phyloP scores from a whole-genome alignment of 2,329 filamentous ascomycete species.

The Xenoacremonium recifei region DNA sequence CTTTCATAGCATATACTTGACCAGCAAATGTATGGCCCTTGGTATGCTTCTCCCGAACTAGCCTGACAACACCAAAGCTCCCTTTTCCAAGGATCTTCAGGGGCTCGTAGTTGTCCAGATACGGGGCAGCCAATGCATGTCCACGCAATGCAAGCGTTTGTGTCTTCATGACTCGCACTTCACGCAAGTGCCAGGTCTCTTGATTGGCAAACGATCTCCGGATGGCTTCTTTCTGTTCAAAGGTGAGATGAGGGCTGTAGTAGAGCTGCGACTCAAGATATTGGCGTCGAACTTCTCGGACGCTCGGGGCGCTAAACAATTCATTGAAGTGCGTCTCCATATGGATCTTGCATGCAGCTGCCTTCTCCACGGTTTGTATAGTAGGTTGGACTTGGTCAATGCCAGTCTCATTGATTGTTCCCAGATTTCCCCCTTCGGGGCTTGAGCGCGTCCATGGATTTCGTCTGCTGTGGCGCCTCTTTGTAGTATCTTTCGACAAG shows the following conservation, averaged over 20 bases:
- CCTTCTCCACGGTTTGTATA: slow-evolving; percentile 67
- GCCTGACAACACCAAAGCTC: slow-evolving; percentile 87
- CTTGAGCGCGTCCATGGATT: slow-evolving; percentile 36
- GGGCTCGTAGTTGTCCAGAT: slow-evolving; percentile 61
- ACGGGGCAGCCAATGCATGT: slow-evolving; percentile 8
- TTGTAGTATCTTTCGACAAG: slow-evolving; percentile 18
- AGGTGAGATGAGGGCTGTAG: slow-evolving; percentile 48
- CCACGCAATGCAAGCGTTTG: slow-evolving; percentile 39
- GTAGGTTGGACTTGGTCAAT: slow-evolving; percentile 30
- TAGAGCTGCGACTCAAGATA: slow-evolving; percentile 53
- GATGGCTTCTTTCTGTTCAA: slow-evolving; percentile 52
- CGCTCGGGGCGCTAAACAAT: slow-evolving; percentile 50
- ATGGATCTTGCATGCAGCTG: slow-evolving; percentile 79
- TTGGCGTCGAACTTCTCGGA: slow-evolving; percentile 30
- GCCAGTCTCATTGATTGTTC: slow-evolving; percentile 34
- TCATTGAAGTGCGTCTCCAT: slow-evolving; percentile 82
- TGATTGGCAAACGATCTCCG: slow-evolving; percentile 60
- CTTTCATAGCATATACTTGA: slow-evolving; percentile 91
- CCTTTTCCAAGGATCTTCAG: slow-evolving; percentile 86
- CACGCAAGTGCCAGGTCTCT: slow-evolving; percentile 74
- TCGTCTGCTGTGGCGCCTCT: slow-evolving; percentile 27
- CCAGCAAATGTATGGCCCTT: slow-evolving; percentile 25
- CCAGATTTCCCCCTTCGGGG: slow-evolving; percentile 32
- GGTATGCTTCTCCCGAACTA: slow-evolving; percentile 69
- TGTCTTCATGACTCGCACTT: slow-evolving; percentile 67